Evolutionary conservation across 2,329 filamentous ascomycete species (phyloP).

Genomic region (Neofusicoccum kwambonambiense): DNA sequence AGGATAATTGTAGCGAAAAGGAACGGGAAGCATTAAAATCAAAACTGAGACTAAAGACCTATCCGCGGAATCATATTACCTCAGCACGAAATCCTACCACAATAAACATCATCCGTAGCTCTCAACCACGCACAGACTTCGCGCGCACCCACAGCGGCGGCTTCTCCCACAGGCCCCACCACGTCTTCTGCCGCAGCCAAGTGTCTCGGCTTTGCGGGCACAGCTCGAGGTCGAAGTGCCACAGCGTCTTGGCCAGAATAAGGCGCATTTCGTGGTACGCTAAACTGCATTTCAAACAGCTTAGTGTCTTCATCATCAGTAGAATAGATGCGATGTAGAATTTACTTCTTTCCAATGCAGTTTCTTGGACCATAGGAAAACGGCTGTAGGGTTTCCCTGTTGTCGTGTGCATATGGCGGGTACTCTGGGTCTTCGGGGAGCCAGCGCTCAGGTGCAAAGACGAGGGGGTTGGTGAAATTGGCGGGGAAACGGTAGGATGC

Average conservation of each 20-base stretch:
- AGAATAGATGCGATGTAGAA: conserved; percentile 13
- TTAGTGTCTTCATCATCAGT: background rate
- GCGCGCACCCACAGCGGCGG: conserved; percentile 29
- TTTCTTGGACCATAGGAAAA: conserved; percentile 46
- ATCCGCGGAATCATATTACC: too few species aligned
- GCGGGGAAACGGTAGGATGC: conserved; percentile 12
- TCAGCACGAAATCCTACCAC: too few species aligned
- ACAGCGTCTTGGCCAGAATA: conserved; percentile 39
- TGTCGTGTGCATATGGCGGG: conserved; percentile 26
- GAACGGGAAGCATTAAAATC: too few species aligned
- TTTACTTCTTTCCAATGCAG: conserved; percentile 37
- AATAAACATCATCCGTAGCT: too few species aligned
- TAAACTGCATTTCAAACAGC: too few species aligned
- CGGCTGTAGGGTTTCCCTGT: conserved; percentile 39
- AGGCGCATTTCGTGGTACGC: conserved; percentile 43
- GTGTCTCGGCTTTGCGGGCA: conserved; percentile 28
- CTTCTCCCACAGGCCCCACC: conserved; percentile 40
- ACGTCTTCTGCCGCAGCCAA: conserved; percentile 29
- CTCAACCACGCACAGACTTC: conserved; percentile 16
- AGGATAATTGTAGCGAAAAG: too few species aligned
- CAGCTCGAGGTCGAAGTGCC: conserved; percentile 40
- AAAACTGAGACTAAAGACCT: too few species aligned
- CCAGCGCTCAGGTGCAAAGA: conserved; percentile 45
- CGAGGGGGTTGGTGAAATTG: conserved; percentile 36
- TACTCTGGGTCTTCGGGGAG: conserved; percentile 23